A percentile compares a stretch with the other conserved stretches of the same genome.
Conservation (phyloP, 2,329 filamentous ascomycete genomes). For the Clonostachys byssicola region DNA sequence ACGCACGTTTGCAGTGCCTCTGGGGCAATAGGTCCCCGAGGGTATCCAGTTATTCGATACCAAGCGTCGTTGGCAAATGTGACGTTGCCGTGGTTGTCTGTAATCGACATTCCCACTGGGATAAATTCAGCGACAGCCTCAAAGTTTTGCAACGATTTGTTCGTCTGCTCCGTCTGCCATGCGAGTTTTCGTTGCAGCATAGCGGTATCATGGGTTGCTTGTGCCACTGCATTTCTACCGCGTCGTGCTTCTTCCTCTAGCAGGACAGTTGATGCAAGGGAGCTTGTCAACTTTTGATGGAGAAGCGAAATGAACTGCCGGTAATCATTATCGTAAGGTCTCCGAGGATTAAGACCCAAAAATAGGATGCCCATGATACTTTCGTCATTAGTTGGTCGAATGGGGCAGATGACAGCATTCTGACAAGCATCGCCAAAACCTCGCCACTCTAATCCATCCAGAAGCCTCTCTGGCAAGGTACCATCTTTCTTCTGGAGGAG, state of each 20-base stretch:
- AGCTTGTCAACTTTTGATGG: conserved; percentile 57
- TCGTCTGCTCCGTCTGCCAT: conserved; percentile 43
- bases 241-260: conserved; percentile 67
- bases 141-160: conserved; percentile 59
- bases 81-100: conserved; percentile 59
- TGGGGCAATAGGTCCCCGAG: conserved; percentile 21
- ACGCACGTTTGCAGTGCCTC: conserved; percentile 36
- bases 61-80: conserved; percentile 70
- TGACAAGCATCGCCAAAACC: conserved; percentile 62
- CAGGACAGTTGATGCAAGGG: conserved; percentile 65
- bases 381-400: conserved; percentile 63
- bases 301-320: conserved; percentile 58
- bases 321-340: conserved; percentile 72
- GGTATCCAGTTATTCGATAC: conserved; percentile 45
- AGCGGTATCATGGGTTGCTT: conserved; percentile 64
- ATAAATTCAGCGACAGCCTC: conserved; percentile 69
- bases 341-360: conserved; percentile 65
- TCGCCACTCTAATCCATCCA: conserved; percentile 56
- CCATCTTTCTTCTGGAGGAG: conserved; percentile 37
- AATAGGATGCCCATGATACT: conserved; percentile 64
- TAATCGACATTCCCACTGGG: conserved; percentile 71
- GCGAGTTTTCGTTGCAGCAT: conserved; percentile 63
- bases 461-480: conserved; percentile 51
- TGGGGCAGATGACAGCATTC: conserved; percentile 65
- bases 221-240: conserved; percentile 45